A percentile compares a stretch with the other conserved stretches of the same genome.
Evolutionary conservation across 345 rosid species (phyloP).

Genomic region (Eucalyptus microcorys): DNA sequence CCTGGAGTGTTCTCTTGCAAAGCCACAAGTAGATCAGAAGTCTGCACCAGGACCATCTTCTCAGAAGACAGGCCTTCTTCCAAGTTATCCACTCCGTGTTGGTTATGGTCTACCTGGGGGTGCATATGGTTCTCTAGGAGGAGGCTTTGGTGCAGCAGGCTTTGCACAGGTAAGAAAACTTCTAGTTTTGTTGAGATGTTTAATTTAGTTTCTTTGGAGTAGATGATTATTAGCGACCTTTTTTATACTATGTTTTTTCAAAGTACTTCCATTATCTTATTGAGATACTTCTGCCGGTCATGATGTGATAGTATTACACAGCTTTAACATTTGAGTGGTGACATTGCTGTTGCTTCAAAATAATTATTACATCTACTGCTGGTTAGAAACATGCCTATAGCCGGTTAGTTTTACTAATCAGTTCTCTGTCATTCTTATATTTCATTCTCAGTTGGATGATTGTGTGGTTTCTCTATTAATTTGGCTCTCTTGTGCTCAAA

Average conservation of each 20-base stretch:
- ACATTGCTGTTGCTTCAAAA: background rate
- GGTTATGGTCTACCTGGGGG: constrained; percentile 70
- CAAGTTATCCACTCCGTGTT: constrained; percentile 52
- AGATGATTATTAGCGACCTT: background rate
- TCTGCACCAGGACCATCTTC: constrained; percentile 27
- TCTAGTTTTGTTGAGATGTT: background rate
- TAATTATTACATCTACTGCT: background rate
- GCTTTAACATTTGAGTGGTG: background rate
- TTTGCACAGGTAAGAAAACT: constrained; percentile 55
- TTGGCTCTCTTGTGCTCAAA: background rate
- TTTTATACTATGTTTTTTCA: background rate
- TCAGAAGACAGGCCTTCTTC: constrained; percentile 51
- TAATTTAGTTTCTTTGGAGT: background rate
- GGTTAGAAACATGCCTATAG: background rate
- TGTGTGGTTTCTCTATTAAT: background rate
- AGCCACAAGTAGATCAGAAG: constrained; percentile 88
- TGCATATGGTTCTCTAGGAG: constrained; percentile 45
- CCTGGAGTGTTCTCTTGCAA: constrained; percentile 89
- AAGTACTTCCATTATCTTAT: background rate
- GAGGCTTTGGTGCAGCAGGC: constrained; percentile 59
- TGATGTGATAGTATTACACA: background rate
- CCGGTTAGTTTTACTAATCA: background rate
- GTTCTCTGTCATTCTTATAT: background rate
- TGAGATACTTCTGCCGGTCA: background rate
- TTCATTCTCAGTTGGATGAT: background rate